phyloP scores from a whole-genome alignment of 768 basidiomycete genomes.

The Suillus plorans region DNA sequence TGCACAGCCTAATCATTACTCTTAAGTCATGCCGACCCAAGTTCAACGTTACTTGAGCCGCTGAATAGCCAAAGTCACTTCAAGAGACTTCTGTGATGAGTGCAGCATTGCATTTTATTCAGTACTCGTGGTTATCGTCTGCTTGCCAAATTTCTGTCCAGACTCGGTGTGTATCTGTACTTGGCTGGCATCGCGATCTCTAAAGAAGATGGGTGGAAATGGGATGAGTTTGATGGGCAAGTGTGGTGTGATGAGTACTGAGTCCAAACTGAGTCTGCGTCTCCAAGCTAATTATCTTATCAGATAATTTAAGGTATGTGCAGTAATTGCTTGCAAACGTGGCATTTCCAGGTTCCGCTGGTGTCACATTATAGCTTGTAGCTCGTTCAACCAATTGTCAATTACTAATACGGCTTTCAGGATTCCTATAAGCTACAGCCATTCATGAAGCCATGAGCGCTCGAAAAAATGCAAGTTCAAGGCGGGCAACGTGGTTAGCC shows the following conservation, averaged over 20 bases:
- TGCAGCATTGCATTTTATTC: not conserved
- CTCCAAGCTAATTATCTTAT: not conserved
- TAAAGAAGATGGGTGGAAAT: not conserved
- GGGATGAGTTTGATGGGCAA: not conserved
- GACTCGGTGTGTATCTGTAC: not conserved
- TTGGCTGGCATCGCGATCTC: not conserved
- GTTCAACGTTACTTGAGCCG: not conserved
- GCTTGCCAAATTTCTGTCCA: not conserved
- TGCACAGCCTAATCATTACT: not conserved
- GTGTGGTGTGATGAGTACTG: too few species aligned
- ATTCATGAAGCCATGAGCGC: constrained; percentile 18
- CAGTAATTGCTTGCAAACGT: too few species aligned
- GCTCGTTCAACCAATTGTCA: not conserved
- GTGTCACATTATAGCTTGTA: too few species aligned
- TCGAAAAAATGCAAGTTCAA: constrained; percentile 22
- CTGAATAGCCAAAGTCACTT: too few species aligned
- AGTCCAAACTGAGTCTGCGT: too few species aligned
- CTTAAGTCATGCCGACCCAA: not conserved
- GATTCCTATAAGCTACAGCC: not conserved
- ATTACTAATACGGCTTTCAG: not conserved
- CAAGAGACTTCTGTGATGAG: not conserved
- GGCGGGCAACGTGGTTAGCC: constrained; percentile 54
- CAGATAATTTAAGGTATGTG: too few species aligned
- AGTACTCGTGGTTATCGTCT: not conserved
- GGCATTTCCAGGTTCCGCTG: too few species aligned